Evolutionary conservation across 2,329 filamentous ascomycete species (phyloP).

Genomic region (Penicillium vulpinum): DNA sequence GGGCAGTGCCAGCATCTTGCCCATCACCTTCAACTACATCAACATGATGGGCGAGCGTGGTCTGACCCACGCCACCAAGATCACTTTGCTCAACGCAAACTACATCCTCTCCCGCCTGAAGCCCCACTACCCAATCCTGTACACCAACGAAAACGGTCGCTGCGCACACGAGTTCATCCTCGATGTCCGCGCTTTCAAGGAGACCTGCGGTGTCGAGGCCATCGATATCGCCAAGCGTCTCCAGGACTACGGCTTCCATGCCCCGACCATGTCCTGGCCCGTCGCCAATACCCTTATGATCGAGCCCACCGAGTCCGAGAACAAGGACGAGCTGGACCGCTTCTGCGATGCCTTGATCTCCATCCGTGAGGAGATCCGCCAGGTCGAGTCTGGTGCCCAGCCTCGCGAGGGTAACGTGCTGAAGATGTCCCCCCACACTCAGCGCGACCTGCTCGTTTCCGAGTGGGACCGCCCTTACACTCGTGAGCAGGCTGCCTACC

Average conservation of each 20-base stretch:
- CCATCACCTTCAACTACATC: slow-evolving; percentile 94
- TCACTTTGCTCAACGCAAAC: slow-evolving; percentile 94
- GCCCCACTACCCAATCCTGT: slow-evolving; percentile 86
- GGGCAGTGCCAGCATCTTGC: slow-evolving; percentile 87
- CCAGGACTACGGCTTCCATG: slow-evolving; percentile 96
- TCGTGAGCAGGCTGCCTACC: slow-evolving; percentile 82
- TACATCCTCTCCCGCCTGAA: slow-evolving; percentile 88
- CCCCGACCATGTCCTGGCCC: slow-evolving; percentile 95
- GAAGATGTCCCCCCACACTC: slow-evolving; percentile 84
- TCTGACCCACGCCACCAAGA: slow-evolving; percentile 84
- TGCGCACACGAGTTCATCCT: slow-evolving; percentile 98
- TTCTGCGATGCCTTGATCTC: slow-evolving; percentile 88
- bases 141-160: slow-evolving; percentile 82
- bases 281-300: slow-evolving; percentile 97
- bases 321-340: slow-evolving; percentile 85
- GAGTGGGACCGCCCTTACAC: slow-evolving; percentile 84
- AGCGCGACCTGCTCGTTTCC: slow-evolving; percentile 72
- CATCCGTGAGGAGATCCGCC: slow-evolving; percentile 81
- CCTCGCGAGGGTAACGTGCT: slow-evolving; percentile 78
- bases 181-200: slow-evolving; percentile 81
- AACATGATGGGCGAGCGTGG: slow-evolving; percentile 86
- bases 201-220: slow-evolving; percentile 78
- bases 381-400: slow-evolving; percentile 75
- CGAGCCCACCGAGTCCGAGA: slow-evolving; percentile 92
- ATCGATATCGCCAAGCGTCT: slow-evolving; percentile 96